Evolutionary conservation across 192 early-diverging fungal genomes (phyloP).

Genomic region (Gamsiella multidivaricata): DNA sequence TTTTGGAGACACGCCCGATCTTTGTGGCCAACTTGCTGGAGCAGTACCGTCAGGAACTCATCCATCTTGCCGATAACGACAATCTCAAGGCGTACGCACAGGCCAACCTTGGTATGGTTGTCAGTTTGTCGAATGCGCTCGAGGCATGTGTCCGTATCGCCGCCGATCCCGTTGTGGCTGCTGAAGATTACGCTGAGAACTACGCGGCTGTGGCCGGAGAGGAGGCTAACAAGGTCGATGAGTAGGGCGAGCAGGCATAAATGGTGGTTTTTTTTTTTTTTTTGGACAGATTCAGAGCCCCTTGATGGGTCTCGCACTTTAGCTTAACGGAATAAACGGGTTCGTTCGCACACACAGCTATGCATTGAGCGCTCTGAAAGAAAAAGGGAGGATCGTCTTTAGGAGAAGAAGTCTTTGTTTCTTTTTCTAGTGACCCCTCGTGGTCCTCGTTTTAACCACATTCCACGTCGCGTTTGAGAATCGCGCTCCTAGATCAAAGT

Average conservation of each 20-base stretch:
- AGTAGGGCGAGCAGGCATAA: not conserved
- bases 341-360: no score
- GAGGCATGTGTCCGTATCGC: slow-evolving; percentile 25
- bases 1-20: slow-evolving; percentile 13
- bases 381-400: no score
- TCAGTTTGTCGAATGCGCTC: slow-evolving; percentile 20
- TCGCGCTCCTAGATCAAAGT: no score
- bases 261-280: no score
- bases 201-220: not conserved
- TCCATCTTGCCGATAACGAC: not conserved
- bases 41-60: slow-evolving; percentile 9
- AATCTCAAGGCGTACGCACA: slow-evolving; percentile 5
- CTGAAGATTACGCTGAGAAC: slow-evolving; percentile 10
- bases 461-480: no score
- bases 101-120: not conserved
- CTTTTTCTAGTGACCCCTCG: no score
- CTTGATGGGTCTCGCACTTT: no score
- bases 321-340: no score
- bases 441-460: no score
- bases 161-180: slow-evolving; percentile 1
- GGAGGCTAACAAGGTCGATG: not conserved
- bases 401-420: no score
- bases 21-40: slow-evolving; percentile 2
- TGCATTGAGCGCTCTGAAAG: no score
- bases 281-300: no score